Evolutionary conservation across 176 grass and related monocot species (phyloP), one percentile per base, ranked within the genome.

Genomic region (Eragrostis curvula): DNA sequence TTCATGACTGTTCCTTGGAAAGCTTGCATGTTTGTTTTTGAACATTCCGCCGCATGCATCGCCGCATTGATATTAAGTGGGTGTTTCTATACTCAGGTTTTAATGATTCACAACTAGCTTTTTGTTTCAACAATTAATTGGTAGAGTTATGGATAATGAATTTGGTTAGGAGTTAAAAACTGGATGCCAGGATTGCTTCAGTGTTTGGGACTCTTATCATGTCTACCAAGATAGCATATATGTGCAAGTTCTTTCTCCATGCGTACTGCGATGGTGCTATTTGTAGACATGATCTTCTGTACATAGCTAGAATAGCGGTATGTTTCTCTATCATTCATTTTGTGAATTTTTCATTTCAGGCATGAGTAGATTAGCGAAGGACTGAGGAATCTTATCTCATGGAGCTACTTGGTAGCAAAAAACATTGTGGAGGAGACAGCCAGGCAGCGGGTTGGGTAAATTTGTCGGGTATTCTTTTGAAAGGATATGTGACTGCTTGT

Each of bases 181-280:
- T 97, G 14, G 92, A 97, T 81, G 95, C 90, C 49, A 94, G 90
- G 84, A 97, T 97, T 12, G 90, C 94, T 89, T 92, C 87, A 36
- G 92, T 77, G 21, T 89, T 86, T 0, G 92, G 92, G 23, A 97
- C 95, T 83, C 89, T 97, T 53, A 88, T 94, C 67, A 94, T 97
- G 95, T 60, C 78, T 0, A 92, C 88, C 73, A n/a, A n/a, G 85
- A 83, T 73, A 81, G 83, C 45, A 63, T 90, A 50, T 85, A 97
- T 87, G 90, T 97, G 94, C 94, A 94, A 94, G 94, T 90, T 89
- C 9, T 36, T 57, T 27, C 1, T n/a, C 23, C 63, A 20, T n/a
- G 62, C 39, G 46, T 56, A 63, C 14, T 62, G 14, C 2, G 6
- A 73, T 0, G 18, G 32, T 41, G 21, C 1, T 10, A 45, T 72